Conservation (phyloP, 2,329 filamentous ascomycete genomes). For the Aureobasidium sp. region DNA sequence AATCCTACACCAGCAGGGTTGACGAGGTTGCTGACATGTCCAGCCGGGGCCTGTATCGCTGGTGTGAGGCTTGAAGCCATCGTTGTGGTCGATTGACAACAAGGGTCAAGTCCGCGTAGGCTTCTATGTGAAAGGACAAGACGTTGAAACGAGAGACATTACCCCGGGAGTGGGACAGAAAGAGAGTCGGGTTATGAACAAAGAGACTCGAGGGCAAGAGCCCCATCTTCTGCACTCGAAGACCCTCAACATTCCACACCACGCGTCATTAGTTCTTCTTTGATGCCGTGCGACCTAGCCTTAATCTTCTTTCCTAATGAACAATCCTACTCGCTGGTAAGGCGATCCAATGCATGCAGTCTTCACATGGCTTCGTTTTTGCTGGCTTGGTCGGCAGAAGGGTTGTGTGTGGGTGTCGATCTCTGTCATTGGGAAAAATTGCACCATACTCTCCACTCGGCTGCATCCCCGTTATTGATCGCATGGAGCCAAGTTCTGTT, state of each 20-base stretch:
- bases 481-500: neutral
- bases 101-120: neutral
- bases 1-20: neutral
- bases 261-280: slow-evolving; percentile 6
- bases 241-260: slow-evolving; percentile 4
- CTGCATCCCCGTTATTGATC: slow-evolving; percentile 3
- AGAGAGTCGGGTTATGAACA: neutral
- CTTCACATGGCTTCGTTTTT: neutral
- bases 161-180: neutral
- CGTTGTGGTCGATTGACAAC: neutral
- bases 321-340: neutral
- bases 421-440: neutral
- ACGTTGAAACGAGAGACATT: neutral
- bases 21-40: neutral
- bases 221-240: neutral
- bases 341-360: neutral
- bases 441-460: slow-evolving; percentile 5
- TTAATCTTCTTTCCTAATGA: neutral
- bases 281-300: slow-evolving; percentile 5
- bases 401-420: neutral
- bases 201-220: neutral
- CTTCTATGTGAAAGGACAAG: neutral
- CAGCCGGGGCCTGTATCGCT: neutral
- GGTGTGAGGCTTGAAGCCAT: slow-evolving; percentile 1
- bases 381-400: neutral